These are phyloP conservation scores for Camellia japonica DNA, from an alignment of 148 eudicot genomes.

Conservation along the genomic window DNA sequence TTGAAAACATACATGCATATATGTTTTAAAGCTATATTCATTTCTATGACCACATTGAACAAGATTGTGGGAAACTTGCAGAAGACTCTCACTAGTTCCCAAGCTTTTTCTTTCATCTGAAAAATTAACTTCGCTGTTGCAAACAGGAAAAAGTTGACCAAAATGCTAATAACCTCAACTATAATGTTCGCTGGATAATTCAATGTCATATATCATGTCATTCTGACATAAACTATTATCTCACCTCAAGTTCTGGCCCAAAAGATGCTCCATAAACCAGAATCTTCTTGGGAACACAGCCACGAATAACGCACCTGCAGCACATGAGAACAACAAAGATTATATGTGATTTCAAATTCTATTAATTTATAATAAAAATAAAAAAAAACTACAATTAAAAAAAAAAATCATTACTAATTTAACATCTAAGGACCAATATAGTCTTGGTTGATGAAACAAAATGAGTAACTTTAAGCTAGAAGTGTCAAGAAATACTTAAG, in stretches of 20 bases:
- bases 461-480: no score
- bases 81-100: background rate
- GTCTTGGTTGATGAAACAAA: no score
- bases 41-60: background rate
- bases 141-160: slow-evolving; percentile 3
- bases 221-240: slow-evolving; percentile 11
- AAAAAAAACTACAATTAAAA: background rate
- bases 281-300: slow-evolving; percentile 99
- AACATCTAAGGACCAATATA: background rate
- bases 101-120: background rate
- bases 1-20: background rate
- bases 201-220: background rate
- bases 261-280: slow-evolving; percentile 89
- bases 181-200: background rate
- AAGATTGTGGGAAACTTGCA: background rate
- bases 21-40: background rate
- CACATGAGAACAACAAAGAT: slow-evolving; percentile 11
- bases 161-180: background rate
- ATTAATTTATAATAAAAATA: no score
- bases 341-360: background rate
- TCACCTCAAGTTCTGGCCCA: slow-evolving; percentile 92
- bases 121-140: background rate
- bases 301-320: slow-evolving; percentile 92
- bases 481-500: no score
- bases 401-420: background rate